Conservation (phyloP, 108 stramenopile species). For the Cyclotella kingstonii region DNA sequence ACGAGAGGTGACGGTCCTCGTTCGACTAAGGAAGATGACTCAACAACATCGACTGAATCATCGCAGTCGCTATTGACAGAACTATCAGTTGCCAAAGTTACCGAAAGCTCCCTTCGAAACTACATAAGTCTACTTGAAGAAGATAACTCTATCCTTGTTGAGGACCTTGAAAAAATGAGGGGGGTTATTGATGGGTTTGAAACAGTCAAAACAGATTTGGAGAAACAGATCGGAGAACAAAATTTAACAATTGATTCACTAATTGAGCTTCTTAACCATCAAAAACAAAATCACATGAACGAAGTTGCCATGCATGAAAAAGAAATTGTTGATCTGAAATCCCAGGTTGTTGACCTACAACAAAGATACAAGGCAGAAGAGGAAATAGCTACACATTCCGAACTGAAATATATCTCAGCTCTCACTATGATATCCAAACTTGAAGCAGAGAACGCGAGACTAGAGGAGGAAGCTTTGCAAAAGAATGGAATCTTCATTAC, state of each 20-base stretch:
- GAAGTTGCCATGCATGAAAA: constrained; percentile 10
- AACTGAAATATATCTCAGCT: neutral
- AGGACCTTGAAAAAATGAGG: constrained; percentile 25
- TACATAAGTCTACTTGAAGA: constrained; percentile 30
- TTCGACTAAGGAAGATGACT: neutral
- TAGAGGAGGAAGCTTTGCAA: neutral
- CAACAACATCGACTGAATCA: neutral
- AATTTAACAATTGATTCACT: constrained; percentile 25
- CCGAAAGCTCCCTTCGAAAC: constrained; percentile 23
- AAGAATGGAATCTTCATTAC: neutral
- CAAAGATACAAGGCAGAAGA: too few species aligned
- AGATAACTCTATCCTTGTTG: constrained; percentile 15
- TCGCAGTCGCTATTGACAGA: constrained; percentile 8
- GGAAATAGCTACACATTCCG: too few species aligned
- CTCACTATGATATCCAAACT: neutral
- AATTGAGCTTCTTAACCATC: constrained; percentile 27
- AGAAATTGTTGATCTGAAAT: neutral
- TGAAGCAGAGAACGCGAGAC: neutral
- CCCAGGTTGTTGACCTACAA: too few species aligned
- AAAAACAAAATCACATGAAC: constrained; percentile 23
- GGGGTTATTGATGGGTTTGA: constrained; percentile 5
- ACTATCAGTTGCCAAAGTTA: constrained; percentile 12
- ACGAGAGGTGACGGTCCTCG: neutral
- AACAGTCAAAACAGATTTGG: neutral
- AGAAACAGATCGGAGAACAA: constrained; percentile 14